Conservation (phyloP, 2,329 filamentous ascomycete species). For the Rosellinia necatrix region DNA sequence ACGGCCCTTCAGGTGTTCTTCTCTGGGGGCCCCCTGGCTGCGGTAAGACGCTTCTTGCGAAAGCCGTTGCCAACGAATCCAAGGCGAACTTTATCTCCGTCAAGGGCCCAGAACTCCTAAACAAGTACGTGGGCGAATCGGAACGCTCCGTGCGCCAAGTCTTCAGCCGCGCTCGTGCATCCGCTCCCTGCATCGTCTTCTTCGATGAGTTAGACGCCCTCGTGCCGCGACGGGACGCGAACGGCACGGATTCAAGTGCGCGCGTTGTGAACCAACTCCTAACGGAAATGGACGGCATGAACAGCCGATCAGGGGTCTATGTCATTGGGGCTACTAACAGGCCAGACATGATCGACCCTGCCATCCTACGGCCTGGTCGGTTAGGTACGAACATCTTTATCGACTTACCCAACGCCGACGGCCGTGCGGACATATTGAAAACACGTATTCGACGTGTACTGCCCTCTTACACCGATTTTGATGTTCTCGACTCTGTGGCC, state of each 20-base stretch:
- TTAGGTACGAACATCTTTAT: constrained; percentile 89
- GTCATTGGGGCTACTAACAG: constrained; percentile 94
- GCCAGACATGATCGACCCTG: constrained; percentile 94
- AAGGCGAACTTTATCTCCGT: constrained; percentile 98
- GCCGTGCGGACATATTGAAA: constrained; percentile 83
- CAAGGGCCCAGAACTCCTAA: constrained; percentile 93
- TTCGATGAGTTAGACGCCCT: constrained; percentile 97
- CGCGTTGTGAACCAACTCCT: constrained; percentile 94
- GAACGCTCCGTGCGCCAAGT: constrained; percentile 92
- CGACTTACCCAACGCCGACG: constrained; percentile 77
- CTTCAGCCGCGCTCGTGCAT: constrained; percentile 84
- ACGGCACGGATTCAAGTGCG: constrained; percentile 78
- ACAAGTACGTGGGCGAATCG: constrained; percentile 97
- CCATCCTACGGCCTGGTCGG: constrained; percentile 89
- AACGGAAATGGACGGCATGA: constrained; percentile 89
- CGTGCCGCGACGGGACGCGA: constrained; percentile 80
- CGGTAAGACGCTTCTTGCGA: constrained; percentile 94
- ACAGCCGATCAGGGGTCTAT: constrained; percentile 81
- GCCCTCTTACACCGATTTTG: constrained; percentile 34
- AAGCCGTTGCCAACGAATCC: constrained; percentile 93
- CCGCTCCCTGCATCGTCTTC: constrained; percentile 92
- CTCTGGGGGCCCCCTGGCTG: constrained; percentile 97
- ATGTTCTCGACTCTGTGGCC: constrained; percentile 59
- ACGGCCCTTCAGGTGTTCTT: constrained; percentile 81
- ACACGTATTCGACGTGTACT: constrained; percentile 54